Evolutionary conservation across 2,329 filamentous ascomycete species (phyloP), one percentile per base, ranked within the genome.

Genomic region (Cadophora sp.): DNA sequence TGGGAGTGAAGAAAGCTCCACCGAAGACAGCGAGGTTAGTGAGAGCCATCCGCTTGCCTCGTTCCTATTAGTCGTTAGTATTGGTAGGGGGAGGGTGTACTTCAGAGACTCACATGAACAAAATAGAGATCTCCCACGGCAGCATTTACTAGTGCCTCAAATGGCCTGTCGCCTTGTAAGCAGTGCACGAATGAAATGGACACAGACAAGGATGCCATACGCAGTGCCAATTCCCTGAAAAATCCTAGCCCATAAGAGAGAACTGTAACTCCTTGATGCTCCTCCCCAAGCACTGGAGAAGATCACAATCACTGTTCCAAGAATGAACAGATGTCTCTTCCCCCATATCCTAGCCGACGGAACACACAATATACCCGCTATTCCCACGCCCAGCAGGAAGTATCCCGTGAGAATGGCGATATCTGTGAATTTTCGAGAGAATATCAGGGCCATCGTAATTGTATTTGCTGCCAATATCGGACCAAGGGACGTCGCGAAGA

Each of bases 401-500:
- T 94, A 97, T 62, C 94, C 94, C 0, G 94, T 97, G 48, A 97
- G 81, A 14, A 96, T 82, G 3, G 94, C 94, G 66, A 94, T 88
- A 51, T 89, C 82, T n/a, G 90, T 91, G 74, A 97, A 92, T 59
- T 84, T 83, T 58, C 83, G 81, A 7, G 77, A 70, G 78, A 94
- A 93, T 76, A 87, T 84, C 36, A 91, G 81, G 4, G 90, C 86
- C 61, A 97, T 83, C 4, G 91, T 92, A 66, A 97, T 81, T 1
- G 94, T 96, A 79, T 96, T 94, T 66, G 94, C 92, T 55, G 94
- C 94, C 71, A 97, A 89, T 65, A 97, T 90, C 4, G 95, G 91
- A 36, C 92, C 93, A 11, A 97, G 87, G 0, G 92, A 91, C 14
- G 93, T 92, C 61, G 92, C 94, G 72, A 97, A 90, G 75, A 97